phyloP scores from a whole-genome alignment of 164 flowering plant genomes.

The Magnolia sinica region DNA sequence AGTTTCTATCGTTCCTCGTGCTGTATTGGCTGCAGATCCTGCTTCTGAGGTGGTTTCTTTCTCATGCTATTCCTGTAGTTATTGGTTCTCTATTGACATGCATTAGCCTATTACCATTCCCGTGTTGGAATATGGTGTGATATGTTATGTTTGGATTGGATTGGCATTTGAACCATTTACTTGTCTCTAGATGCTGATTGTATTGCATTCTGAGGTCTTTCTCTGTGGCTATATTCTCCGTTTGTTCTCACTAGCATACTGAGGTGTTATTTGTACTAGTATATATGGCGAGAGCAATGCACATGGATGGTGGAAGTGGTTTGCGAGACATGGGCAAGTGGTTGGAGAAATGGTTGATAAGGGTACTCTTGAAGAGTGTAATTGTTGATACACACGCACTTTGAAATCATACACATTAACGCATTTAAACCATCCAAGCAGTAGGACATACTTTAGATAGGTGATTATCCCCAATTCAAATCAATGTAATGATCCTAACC shows the following conservation, averaged over 20 bases:
- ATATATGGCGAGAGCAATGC: too few species aligned
- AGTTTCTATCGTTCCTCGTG: constrained; percentile 38
- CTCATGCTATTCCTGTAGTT: neutral
- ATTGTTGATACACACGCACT: too few species aligned
- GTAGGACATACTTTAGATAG: too few species aligned
- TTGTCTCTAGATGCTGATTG: neutral
- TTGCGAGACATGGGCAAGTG: too few species aligned
- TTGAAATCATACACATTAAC: too few species aligned
- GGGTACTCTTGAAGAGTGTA: too few species aligned
- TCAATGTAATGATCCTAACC: too few species aligned
- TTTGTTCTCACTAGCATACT: neutral
- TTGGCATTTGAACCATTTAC: neutral
- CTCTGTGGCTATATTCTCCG: neutral
- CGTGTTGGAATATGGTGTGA: too few species aligned
- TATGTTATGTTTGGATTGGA: neutral
- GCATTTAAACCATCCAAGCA: too few species aligned
- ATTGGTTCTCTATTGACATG: neutral
- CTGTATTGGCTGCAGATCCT: constrained; percentile 60
- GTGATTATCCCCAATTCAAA: too few species aligned
- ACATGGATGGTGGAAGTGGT: too few species aligned
- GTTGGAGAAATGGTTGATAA: too few species aligned
- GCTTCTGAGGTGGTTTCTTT: constrained; percentile 53
- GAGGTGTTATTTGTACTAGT: neutral
- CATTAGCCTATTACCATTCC: neutral
- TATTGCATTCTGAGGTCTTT: neutral